A percentile compares a stretch with the other conserved stretches of the same genome.
phyloP scores from a whole-genome alignment of 805 yeast species.

The Isabelozyma rhagii region DNA sequence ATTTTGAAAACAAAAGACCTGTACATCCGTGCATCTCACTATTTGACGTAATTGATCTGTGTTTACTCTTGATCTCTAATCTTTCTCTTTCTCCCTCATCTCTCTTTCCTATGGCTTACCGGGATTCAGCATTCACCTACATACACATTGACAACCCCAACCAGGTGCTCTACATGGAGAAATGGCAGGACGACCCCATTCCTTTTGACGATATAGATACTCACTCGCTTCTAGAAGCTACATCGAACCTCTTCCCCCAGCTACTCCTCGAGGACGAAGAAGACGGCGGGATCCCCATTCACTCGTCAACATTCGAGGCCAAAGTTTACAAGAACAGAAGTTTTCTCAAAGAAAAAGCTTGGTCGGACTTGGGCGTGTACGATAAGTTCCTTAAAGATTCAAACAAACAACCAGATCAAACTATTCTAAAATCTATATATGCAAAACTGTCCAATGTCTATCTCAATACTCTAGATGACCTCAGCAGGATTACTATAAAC shows the following conservation, averaged over 20 bases:
- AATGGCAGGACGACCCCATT: slow-evolving; percentile 38
- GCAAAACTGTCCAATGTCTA: slow-evolving; percentile 10
- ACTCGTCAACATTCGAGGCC: slow-evolving; percentile 35
- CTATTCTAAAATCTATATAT: slow-evolving; percentile 28
- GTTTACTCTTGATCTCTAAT: neutral
- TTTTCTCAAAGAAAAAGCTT: slow-evolving; percentile 25
- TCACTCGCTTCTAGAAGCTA: slow-evolving; percentile 32
- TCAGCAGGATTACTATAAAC: slow-evolving; percentile 20
- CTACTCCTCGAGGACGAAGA: slow-evolving; percentile 36
- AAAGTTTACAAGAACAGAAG: slow-evolving; percentile 33
- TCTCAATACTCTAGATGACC: slow-evolving; percentile 10
- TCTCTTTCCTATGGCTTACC: slow-evolving; percentile 1
- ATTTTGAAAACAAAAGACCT: too few relatives aligned
- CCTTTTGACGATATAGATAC: slow-evolving; percentile 44
- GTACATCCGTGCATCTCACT: neutral
- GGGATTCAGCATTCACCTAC: slow-evolving; percentile 23
- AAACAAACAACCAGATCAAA: slow-evolving; percentile 22
- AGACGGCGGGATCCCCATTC: slow-evolving; percentile 36
- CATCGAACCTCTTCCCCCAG: slow-evolving; percentile 33
- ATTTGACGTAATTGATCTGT: too few relatives aligned
- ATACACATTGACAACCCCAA: slow-evolving; percentile 37
- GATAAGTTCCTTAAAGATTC: slow-evolving; percentile 24
- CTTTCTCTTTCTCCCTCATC: neutral
- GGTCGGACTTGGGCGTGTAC: slow-evolving; percentile 32
- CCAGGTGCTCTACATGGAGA: slow-evolving; percentile 39